Evolutionary conservation across 176 grass and related monocot genomes (phyloP).

Genomic region (Rhynchospora breviuscula): DNA sequence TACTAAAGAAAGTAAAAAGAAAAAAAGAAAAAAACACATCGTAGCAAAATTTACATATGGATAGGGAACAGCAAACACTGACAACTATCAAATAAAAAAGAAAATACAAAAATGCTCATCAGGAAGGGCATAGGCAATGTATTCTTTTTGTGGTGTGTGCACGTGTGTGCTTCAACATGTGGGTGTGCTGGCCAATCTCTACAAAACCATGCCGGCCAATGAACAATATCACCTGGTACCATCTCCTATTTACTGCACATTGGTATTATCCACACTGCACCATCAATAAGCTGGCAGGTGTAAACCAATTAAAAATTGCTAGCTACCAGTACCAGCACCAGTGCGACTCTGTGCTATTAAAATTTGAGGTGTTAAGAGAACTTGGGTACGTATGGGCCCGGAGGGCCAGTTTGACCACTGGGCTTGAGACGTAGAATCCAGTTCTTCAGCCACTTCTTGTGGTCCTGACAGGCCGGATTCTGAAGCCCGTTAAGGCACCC

Average conservation of each 20-base stretch:
- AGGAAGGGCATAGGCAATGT: background rate
- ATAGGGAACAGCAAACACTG: background rate
- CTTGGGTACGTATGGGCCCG: constrained; percentile 39
- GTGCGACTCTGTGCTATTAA: background rate
- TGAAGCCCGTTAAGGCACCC: constrained; percentile 59
- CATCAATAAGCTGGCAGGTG: background rate
- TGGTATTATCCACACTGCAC: background rate
- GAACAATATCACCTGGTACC: background rate
- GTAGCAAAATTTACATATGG: constrained; percentile 4
- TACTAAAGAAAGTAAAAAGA: background rate
- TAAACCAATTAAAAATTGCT: background rate
- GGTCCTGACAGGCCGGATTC: constrained; percentile 42
- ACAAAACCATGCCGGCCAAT: background rate
- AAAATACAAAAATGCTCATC: background rate
- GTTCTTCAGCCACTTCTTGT: constrained; percentile 57
- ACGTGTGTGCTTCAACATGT: background rate
- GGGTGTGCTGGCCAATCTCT: background rate
- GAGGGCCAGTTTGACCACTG: constrained; percentile 31
- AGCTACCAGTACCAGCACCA: background rate
- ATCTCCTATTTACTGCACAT: background rate
- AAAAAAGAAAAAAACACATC: background rate
- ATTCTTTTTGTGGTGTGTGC: background rate
- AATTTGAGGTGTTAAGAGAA: constrained; percentile 30
- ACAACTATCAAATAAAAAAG: background rate
- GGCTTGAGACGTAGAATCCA: constrained; percentile 63